Evolutionary conservation across 495 filamentous ascomycete species (phyloP), one percentile per base, ranked within the genome.

Genomic region (Podospora appendiculata): DNA sequence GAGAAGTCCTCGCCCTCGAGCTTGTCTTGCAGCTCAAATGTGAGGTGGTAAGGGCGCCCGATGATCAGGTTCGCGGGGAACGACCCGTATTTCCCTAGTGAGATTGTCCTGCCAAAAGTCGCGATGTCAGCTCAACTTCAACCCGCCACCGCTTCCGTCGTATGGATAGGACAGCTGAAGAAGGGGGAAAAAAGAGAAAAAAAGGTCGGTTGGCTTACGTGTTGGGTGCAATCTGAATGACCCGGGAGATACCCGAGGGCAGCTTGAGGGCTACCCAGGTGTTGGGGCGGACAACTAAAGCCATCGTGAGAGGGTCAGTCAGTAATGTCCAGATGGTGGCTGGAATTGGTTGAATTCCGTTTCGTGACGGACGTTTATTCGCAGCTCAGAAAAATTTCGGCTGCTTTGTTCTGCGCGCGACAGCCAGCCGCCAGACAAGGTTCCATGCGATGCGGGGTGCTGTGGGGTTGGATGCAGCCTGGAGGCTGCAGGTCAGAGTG

Each of bases 61-160:
- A 98, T 77, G 35, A 98, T 79, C 14, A 88, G 79, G 60, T 96
- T 96, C 6, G 87, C 78, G 17, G 87, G 83, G 60, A 97, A 96
- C 3, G 77, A 78, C 48, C 94, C 93, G 62, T 88, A 95, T 80
- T 95, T 96, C 34, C 89, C 90, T 32, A 96, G 72, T 11, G 83
- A 87, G 45, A 95, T 85, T 25, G 79, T 85, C 16, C 90, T 96
- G 61, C 16, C 54, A 18, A 16, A 46, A 11, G n/a, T 35, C n/a
- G 9, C 9, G n/a, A 25, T 36, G 58, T 60, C 38, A 57, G 36
- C 25, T 2, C 19, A 33, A 8, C 2, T 5, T 11, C 2, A n/a
- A 8, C 3, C 32, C 19, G 14, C 36, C 25, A 2, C 2, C 25
- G 25, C 25, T 25, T 25, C n/a, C n/a, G n/a, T n/a, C n/a, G n/a